phyloP scores from a whole-genome alignment of 768 basidiomycete genomes.

The Pleurotus tuber-regium region DNA sequence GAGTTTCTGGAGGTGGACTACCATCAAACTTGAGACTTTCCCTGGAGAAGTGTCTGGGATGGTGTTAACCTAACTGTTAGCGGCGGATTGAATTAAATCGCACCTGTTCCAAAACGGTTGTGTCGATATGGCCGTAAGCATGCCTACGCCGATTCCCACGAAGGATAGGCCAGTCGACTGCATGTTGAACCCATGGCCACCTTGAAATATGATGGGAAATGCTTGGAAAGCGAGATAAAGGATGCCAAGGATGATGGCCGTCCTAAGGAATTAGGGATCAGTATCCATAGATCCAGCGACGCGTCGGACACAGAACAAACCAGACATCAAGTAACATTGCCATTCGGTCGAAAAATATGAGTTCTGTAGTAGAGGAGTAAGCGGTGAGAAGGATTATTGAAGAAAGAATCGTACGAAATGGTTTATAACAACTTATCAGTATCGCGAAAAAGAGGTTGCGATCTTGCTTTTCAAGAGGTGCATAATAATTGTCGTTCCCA shows the following conservation, averaged over 20 bases:
- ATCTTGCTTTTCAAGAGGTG: constrained; percentile 55
- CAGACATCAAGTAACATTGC: constrained; percentile 69
- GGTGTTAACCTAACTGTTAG: too few relatives aligned
- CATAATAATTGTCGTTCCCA: constrained; percentile 50
- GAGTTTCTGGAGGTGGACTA: constrained; percentile 60
- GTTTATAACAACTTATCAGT: constrained; percentile 58
- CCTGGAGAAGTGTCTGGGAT: constrained; percentile 32
- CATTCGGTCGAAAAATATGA: constrained; percentile 71
- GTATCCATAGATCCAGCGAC: constrained; percentile 40
- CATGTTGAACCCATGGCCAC: constrained; percentile 44
- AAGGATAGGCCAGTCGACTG: constrained; percentile 56
- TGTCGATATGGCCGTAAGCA: constrained; percentile 45
- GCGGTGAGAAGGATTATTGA: neutral
- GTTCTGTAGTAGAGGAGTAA: constrained; percentile 35
- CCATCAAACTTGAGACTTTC: constrained; percentile 38
- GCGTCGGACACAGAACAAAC: constrained; percentile 35
- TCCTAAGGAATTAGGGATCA: constrained; percentile 53
- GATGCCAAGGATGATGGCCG: constrained; percentile 54
- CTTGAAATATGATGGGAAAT: constrained; percentile 51
- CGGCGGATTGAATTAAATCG: too few relatives aligned
- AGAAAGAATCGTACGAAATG: constrained; percentile 58
- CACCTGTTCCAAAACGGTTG: constrained; percentile 60
- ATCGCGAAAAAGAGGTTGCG: constrained; percentile 46
- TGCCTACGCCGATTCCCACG: constrained; percentile 60
- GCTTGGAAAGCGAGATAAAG: constrained; percentile 67